Evolutionary conservation across 1,284 basidiomycete species (phyloP), one percentile per base, ranked within the genome.

Genomic region (Trichosporon faecale): DNA sequence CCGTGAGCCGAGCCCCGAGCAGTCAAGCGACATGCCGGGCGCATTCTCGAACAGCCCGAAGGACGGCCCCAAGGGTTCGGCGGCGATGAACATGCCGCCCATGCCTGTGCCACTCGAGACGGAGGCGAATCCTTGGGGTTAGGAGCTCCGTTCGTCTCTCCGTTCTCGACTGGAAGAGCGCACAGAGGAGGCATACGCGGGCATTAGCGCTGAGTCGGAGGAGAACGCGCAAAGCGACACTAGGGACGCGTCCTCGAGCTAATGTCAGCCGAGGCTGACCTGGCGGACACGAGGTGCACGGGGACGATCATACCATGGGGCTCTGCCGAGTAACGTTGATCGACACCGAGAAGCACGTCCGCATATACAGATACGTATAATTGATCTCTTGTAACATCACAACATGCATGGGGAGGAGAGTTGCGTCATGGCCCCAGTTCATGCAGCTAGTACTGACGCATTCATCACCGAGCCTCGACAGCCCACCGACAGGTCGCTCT

Each of bases 121-220:
- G 14, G 72, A 68, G 63, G 61, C 71, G n/a, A 73, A 73, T 33
- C 72, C 72, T 4, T 73, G 72, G 72, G 72, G 66, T 23, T 67
- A 69, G 65, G 8, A 11, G 21, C 49, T 23, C 18, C 44, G 8
- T 6, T 46, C 5, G 16, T 8, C 14, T 46, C 44, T 46, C 31
- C 31, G 31, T 33, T n/a, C n/a, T n/a, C n/a, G n/a, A n/a, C n/a
- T n/a, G n/a, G n/a, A n/a, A 33, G 31, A 33, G n/a, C 31, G 31
- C 4, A 9, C 31, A 4, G 31, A 33, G 31, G 31, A 33, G 31
- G 31, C 31, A 37, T 14, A 14, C 44, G 44, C 5, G 21, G 18
- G 44, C 44, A 21, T n/a, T 46, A 21, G 44, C n/a, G 18, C n/a
- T 6, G n/a, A 52, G 49, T 7, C 44, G 8, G 55, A 18, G 23